Conservation (phyloP, 192 early-diverging fungal genomes). For the Paraglomus occultum region DNA sequence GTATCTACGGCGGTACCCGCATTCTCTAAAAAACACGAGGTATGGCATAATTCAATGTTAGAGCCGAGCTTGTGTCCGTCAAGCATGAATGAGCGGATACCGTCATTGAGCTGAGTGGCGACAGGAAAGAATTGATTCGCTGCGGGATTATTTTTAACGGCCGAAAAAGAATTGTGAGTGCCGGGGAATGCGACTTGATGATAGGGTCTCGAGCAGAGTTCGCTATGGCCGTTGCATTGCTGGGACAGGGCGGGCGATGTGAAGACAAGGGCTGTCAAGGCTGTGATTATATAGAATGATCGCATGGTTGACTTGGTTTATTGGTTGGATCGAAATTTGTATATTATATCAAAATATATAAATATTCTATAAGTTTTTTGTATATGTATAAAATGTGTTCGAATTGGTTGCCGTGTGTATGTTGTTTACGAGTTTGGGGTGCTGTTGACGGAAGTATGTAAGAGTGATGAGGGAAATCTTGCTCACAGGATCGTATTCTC, state of each 20-base stretch:
- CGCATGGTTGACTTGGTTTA: no score
- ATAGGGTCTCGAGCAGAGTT: slow-evolving; percentile 64
- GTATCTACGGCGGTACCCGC: slow-evolving; percentile 53
- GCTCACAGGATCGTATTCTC: no score
- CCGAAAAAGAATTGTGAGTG: slow-evolving; percentile 72
- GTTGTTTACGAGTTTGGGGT: no score
- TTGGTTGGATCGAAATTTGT: no score
- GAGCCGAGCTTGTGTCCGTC: slow-evolving; percentile 44
- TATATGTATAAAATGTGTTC: no score
- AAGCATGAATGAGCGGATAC: slow-evolving; percentile 73
- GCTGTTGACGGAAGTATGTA: no score
- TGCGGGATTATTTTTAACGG: slow-evolving; percentile 49
- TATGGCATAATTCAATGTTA: slow-evolving; percentile 64
- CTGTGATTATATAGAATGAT: no score
- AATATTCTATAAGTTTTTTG: no score
- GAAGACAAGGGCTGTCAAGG: no score
- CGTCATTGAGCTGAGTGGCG: slow-evolving; percentile 64
- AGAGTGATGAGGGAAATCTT: no score
- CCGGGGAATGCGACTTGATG: slow-evolving; percentile 60
- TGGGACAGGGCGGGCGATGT: background rate
- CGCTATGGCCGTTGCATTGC: slow-evolving; percentile 65
- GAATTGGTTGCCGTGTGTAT: no score
- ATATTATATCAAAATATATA: no score
- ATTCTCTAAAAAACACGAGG: slow-evolving; percentile 59
- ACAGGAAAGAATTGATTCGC: slow-evolving; percentile 70